phyloP scores from a whole-genome alignment of 371 early-diverging fungal genomes.

The Mucor saturninus region DNA sequence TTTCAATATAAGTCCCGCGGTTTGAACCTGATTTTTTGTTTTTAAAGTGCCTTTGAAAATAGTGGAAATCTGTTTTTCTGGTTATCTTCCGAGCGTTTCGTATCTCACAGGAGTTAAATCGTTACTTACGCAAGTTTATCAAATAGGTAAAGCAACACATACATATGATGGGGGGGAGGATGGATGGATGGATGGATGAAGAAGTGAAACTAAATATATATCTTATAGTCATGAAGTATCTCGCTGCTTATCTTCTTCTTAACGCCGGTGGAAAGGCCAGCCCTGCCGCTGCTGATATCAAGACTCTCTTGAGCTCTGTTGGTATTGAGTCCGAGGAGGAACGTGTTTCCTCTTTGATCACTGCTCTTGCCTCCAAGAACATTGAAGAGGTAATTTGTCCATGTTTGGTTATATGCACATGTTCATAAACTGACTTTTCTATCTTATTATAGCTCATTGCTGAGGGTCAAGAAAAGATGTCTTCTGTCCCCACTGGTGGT shows the following conservation, averaged over 20 bases:
- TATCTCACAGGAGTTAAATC: constrained; percentile 49
- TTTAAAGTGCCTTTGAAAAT: constrained; percentile 1
- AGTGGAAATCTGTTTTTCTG: constrained; percentile 7
- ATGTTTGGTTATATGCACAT: too few relatives aligned
- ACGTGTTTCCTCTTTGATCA: constrained; percentile 78
- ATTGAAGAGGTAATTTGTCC: constrained; percentile 67
- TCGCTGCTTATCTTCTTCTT: constrained; percentile 97
- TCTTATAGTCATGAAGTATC: constrained; percentile 80
- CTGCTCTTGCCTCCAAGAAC: constrained; percentile 88
- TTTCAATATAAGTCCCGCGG: background rate
- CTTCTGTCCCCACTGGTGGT: constrained; percentile 92
- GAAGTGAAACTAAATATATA: background rate
- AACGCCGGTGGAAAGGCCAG: constrained; percentile 86
- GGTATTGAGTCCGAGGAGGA: constrained; percentile 90
- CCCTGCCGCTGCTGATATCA: constrained; percentile 85
- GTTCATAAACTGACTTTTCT: too few relatives aligned
- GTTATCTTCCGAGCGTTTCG: constrained; percentile 37
- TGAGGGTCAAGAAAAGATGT: constrained; percentile 91
- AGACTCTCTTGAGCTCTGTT: constrained; percentile 86
- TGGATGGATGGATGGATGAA: constrained; percentile 27
- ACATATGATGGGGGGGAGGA: constrained; percentile 8
- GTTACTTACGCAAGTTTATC: constrained; percentile 42
- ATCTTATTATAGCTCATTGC: constrained; percentile 69
- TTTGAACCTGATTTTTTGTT: background rate
- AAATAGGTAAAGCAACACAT: constrained; percentile 11